Base-by-base conservation (phyloP, 805 yeast genomes). In the Starmerella lactis-condensi region DNA sequence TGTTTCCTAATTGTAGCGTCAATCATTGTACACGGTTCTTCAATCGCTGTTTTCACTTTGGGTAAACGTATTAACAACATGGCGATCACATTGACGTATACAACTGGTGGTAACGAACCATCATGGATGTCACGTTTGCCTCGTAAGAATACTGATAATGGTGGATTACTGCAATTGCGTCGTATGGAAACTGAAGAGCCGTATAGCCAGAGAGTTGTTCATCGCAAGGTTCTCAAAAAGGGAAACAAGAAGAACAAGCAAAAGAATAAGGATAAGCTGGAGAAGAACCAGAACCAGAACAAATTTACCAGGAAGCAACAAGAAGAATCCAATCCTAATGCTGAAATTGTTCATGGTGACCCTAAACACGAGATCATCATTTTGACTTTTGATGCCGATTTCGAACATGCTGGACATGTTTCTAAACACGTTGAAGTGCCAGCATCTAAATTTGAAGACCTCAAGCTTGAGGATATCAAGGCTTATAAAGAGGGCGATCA, bases 51-150 rank as follows among this genome's bases (percentile, higher is more conserved):
- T 12, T 60, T 65, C 39, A 66, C 79, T 4, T 57, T 75, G 15
- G 96, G 98, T 29, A 76, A 73, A 47, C 75, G 85, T 35, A 64
- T 85, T 51, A 82, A 83, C 57, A 75, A 92, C 31, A 77, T 89
- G 73, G 79, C 93, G 2, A 69, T 85, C 45, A 77, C 94, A 1
- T 77, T 83, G 75, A 69, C 95, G 0, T 75, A 79, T 50, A 45
- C 47, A 18, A 70, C 77, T 15, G 64, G 62, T 17, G 67, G 69
- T 17, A 69, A 67, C 16, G 73, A 71, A 36, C 62, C 73, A 6
- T 60, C 75, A 18, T 77, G 95, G 94, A 69, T 83, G 60, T 65
- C 72, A 32, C 71, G 94, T 52, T 63, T 85, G 43, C 94, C 93
- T 20, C 67, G 39, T 1, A 26, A 37, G 3, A 23, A 75, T 26